These are phyloP conservation scores for Calamus simplicifolius DNA, from an alignment of 176 grass and related monocot species.

Conservation along the genomic window DNA sequence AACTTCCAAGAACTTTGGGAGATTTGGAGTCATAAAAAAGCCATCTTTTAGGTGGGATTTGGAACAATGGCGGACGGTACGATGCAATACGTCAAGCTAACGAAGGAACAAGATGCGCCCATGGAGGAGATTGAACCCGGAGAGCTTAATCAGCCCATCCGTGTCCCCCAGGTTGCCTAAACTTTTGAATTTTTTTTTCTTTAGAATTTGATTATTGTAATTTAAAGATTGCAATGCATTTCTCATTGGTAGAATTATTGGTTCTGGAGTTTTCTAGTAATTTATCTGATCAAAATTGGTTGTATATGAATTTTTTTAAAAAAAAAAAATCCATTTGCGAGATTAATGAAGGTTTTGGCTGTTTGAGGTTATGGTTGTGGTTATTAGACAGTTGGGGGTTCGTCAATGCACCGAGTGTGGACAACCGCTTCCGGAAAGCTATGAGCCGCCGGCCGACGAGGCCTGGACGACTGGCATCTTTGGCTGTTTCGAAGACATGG, in stretches of 20 bases:
- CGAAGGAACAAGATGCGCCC: constrained; percentile 74
- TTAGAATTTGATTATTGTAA: too few species aligned
- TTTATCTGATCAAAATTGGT: too few species aligned
- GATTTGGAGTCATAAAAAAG: too few species aligned
- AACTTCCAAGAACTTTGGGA: too few species aligned
- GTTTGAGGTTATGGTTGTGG: too few species aligned
- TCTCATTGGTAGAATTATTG: too few species aligned
- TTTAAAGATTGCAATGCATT: too few species aligned
- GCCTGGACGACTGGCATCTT: constrained; percentile 84
- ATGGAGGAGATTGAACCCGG: constrained; percentile 69
- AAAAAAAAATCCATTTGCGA: not conserved
- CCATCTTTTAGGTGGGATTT: too few species aligned
- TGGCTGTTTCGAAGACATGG: constrained; percentile 61
- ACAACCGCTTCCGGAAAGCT: constrained; percentile 69
- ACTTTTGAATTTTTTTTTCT: too few species aligned
- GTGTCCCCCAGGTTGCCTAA: constrained; percentile 51
- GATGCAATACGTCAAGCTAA: constrained; percentile 79
- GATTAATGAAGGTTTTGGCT: constrained; percentile 1
- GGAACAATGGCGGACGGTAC: constrained; percentile 47
- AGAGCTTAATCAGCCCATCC: constrained; percentile 92
- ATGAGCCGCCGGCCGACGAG: constrained; percentile 66
- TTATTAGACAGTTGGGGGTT: constrained; percentile 42
- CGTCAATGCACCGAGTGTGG: constrained; percentile 58
- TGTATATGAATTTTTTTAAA: too few species aligned
- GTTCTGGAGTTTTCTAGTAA: too few species aligned